Evolutionary conservation across 306 rosid species (phyloP).

Genomic region (Gleditsia sinensis): DNA sequence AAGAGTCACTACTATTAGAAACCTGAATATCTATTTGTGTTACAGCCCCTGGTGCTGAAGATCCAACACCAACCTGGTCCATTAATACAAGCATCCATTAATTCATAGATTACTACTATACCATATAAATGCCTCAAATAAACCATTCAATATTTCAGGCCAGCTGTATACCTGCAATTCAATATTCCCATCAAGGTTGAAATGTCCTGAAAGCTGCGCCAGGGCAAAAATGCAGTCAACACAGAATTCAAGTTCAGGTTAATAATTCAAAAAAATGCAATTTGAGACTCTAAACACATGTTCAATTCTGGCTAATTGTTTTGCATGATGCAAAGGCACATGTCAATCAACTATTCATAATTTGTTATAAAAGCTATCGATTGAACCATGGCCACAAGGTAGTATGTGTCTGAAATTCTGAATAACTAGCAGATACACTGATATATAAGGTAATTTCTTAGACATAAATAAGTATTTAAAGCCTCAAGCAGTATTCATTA

Average conservation of each 20-base stretch:
- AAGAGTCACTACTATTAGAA: conserved; percentile 59
- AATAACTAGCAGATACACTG: not conserved
- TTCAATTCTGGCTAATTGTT: not conserved
- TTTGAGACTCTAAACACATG: not conserved
- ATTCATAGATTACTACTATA: conserved; percentile 5
- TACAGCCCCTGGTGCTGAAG: conserved; percentile 54
- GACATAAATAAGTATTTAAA: not conserved
- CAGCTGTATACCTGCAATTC: conserved; percentile 77
- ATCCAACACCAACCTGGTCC: conserved; percentile 71
- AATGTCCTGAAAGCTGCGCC: conserved; percentile 66
- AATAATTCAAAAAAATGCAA: conserved; percentile 23
- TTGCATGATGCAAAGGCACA: not conserved
- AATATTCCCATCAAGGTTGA: conserved; percentile 77
- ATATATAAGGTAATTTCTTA: not conserved
- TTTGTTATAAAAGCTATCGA: not conserved
- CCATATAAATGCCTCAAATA: conserved; percentile 24
- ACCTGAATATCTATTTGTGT: conserved; percentile 63
- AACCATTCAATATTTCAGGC: conserved; percentile 14
- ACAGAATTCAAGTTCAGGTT: conserved; percentile 27
- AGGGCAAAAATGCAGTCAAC: conserved; percentile 40
- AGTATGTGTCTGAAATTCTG: not conserved
- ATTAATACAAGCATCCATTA: conserved; percentile 36
- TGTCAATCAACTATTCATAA: not conserved
- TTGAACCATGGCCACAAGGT: not conserved
- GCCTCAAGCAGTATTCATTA: not conserved